phyloP scores from a whole-genome alignment of 2,329 filamentous ascomycete genomes.

The Fusarium oligoseptatum region DNA sequence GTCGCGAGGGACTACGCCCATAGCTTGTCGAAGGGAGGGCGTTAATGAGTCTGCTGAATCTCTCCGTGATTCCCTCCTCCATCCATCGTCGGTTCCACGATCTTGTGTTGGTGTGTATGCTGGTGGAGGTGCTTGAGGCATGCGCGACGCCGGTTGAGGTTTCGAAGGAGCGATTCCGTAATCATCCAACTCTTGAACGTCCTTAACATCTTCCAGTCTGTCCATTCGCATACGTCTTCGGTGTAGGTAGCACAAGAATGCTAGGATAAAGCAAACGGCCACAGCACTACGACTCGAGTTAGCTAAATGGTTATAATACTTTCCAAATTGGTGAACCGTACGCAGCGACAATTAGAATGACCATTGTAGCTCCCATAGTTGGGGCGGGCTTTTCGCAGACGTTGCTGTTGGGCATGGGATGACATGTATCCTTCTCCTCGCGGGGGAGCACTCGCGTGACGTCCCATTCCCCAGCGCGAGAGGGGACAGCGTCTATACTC shows the following conservation, averaged over 20 bases:
- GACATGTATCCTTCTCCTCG: constrained; percentile 37
- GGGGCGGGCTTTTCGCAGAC: constrained; percentile 41
- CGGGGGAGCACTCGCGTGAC: constrained; percentile 38
- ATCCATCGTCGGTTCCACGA: constrained; percentile 5
- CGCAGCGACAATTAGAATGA: constrained; percentile 33
- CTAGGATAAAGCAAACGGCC: constrained; percentile 27
- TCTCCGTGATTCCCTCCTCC: constrained; percentile 19
- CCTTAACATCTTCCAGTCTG: constrained; percentile 40
- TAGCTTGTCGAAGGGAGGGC: constrained; percentile 42
- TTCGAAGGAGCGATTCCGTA: constrained; percentile 36
- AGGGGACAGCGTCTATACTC: constrained; percentile 18
- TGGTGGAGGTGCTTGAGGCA: constrained; percentile 39
- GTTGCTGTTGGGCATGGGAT: constrained; percentile 17
- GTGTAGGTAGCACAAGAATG: constrained; percentile 37
- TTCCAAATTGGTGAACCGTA: constrained; percentile 4
- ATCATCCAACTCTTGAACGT: constrained; percentile 45
- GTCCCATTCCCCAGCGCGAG: constrained; percentile 17
- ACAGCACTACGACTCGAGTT: constrained; percentile 21
- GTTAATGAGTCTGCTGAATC: constrained; percentile 41
- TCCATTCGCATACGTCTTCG: constrained; percentile 37
- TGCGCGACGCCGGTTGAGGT: constrained; percentile 7
- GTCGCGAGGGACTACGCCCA: constrained; percentile 39
- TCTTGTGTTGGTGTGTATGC: constrained; percentile 24
- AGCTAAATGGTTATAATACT: background rate
- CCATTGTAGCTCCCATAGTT: constrained; percentile 26